Evolutionary conservation across 1,284 basidiomycete genomes (phyloP).

Genomic region (Trametes sp.): DNA sequence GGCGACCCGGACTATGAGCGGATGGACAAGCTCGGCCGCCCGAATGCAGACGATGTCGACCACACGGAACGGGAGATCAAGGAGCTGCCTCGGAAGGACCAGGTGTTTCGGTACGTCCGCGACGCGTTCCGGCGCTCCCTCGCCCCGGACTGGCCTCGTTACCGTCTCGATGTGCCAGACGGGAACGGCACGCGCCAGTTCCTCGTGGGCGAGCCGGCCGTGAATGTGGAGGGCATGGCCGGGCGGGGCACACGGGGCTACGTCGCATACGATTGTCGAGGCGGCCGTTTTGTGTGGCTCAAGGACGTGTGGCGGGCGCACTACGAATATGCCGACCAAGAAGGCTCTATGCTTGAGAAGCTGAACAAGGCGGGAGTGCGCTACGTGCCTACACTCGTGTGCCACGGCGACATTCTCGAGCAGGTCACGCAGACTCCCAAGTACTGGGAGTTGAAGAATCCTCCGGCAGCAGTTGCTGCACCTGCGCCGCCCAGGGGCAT

Average conservation of each 20-base stretch:
- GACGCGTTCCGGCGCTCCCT: constrained; percentile 5
- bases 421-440: background rate
- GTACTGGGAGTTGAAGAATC: background rate
- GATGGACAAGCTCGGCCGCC: background rate
- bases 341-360: constrained; percentile 14
- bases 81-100: background rate
- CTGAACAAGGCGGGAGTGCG: constrained; percentile 10
- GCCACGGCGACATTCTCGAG: constrained; percentile 23
- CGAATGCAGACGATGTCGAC: background rate
- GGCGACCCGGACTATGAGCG: background rate
- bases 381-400: constrained; percentile 21
- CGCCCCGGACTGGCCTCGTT: background rate
- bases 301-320: constrained; percentile 26
- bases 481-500: too few relatives aligned
- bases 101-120: constrained; percentile 18
- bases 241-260: constrained; percentile 26
- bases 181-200: background rate
- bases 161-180: background rate
- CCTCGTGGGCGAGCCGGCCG: constrained; percentile 12
- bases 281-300: constrained; percentile 19
- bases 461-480: background rate
- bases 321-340: constrained; percentile 14
- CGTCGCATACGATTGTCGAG: constrained; percentile 16
- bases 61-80: background rate
- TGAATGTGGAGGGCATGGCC: constrained; percentile 2